Evolutionary conservation across 2,329 filamentous ascomycete genomes (phyloP).

Genomic region (Fusarium abutilonis): DNA sequence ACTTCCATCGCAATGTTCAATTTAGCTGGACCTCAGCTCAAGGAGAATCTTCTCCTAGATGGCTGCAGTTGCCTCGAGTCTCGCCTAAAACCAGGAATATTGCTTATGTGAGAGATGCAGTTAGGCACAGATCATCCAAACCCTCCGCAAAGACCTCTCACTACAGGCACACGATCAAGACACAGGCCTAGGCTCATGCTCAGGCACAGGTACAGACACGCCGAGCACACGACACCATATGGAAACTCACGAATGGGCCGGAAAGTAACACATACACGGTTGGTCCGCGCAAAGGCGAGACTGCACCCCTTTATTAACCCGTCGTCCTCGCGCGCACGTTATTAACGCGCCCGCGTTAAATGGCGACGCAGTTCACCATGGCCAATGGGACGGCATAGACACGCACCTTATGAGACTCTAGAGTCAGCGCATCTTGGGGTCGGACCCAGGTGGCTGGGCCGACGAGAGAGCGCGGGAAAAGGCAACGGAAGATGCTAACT

Average conservation of each 20-base stretch:
- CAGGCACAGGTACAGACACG: constrained; percentile 21
- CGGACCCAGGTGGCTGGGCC: constrained; percentile 41
- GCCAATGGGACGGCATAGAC: constrained; percentile 39
- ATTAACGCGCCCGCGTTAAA: constrained; percentile 42
- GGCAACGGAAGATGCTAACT: constrained; percentile 33
- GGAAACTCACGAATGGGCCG: constrained; percentile 24
- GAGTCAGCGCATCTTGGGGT: constrained; percentile 6
- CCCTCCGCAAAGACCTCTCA: constrained; percentile 21
- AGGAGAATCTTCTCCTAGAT: background rate
- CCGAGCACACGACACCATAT: constrained; percentile 28
- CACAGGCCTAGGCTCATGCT: constrained; percentile 23
- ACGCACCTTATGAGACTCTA: constrained; percentile 39
- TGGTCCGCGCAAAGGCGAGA: constrained; percentile 1
- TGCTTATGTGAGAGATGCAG: constrained; percentile 9
- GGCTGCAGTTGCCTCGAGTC: constrained; percentile 4
- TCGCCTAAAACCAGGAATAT: constrained; percentile 16
- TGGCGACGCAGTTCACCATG: constrained; percentile 30
- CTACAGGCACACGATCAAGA: constrained; percentile 14
- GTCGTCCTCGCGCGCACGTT: constrained; percentile 30
- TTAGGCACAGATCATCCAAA: constrained; percentile 18
- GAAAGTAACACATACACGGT: constrained; percentile 37
- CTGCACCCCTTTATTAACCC: constrained; percentile 39
- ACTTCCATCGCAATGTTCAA: constrained; percentile 3
- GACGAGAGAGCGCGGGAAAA: constrained; percentile 34
- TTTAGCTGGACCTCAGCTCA: constrained; percentile 4